Percentiles rank a stretch among this genome's conserved stretches.
Conservation (phyloP, 1,284 basidiomycete species). For the Peniophora sp. region DNA sequence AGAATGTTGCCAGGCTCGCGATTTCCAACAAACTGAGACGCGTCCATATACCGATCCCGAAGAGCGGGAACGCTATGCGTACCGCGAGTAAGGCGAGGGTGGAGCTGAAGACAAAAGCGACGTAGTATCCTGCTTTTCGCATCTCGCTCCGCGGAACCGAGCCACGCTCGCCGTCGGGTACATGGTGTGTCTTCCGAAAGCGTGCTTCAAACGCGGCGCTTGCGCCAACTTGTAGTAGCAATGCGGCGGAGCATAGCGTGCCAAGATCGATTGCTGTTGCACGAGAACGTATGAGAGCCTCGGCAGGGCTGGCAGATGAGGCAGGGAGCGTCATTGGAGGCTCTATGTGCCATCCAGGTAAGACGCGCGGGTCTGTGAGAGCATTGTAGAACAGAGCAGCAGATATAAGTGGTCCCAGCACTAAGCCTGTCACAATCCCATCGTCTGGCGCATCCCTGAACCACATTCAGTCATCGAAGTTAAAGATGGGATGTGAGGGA, state of each 20-base stretch:
- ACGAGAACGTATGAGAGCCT: constrained; percentile 65
- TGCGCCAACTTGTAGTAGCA: constrained; percentile 69
- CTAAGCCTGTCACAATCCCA: constrained; percentile 73
- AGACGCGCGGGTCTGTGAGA: constrained; percentile 35
- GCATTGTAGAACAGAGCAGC: constrained; percentile 54
- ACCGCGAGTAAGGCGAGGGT: constrained; percentile 39
- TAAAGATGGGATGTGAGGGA: background rate
- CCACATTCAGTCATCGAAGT: constrained; percentile 5
- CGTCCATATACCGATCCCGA: constrained; percentile 55
- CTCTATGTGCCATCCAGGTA: constrained; percentile 69
- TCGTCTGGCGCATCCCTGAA: constrained; percentile 74
- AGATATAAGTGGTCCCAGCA: constrained; percentile 73
- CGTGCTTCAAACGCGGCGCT: constrained; percentile 67
- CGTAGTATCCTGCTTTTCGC: constrained; percentile 51
- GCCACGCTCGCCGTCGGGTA: constrained; percentile 56
- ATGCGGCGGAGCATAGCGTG: constrained; percentile 71
- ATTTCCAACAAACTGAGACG: constrained; percentile 79
- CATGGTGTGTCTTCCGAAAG: constrained; percentile 30
- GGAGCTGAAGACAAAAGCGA: constrained; percentile 49
- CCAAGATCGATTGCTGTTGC: constrained; percentile 72
- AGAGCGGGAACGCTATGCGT: constrained; percentile 35
- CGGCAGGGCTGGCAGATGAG: constrained; percentile 34
- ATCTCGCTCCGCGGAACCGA: constrained; percentile 73
- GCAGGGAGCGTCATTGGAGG: constrained; percentile 41
- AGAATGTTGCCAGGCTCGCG: constrained; percentile 71